Evolutionary conservation across 1,284 basidiomycete genomes (phyloP), one percentile per base, ranked within the genome.

Genomic region (Phylloporus sp.): DNA sequence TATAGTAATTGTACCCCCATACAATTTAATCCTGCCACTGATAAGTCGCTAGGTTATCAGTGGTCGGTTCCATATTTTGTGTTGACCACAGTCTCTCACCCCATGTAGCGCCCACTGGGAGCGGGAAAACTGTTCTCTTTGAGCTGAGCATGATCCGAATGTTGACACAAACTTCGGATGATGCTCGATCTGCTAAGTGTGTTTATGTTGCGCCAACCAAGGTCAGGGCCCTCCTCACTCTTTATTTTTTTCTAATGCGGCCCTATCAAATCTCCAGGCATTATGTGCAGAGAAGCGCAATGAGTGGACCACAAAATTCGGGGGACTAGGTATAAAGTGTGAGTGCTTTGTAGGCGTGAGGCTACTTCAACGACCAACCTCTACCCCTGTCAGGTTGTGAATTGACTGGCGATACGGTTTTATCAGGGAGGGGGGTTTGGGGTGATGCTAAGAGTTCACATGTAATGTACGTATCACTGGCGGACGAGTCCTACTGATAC

Each of bases 131-230:
- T 0, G 94, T 93, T 1, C 78, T 98, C 11, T 99, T 99, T 69
- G 97, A 99, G 75, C 80, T 99, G 17, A 88, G 93, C 0, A 91
- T 98, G 56, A 87, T 98, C 56, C 87, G 87, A 37, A 86, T 95
- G 84, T 79, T 96, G 42, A 82, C 80, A 56, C 78, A 81, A 56
- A 77, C 80, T 12, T 72, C 76, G 56, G 75, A 77, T 28, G 72
- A 74, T 13, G 73, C 76, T n/a, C 72, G 74, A 28, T 68, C 75
- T 13, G 71, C 79, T 11, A 92, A 92, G 77, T 94, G 93, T 62
- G 89, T 99, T 28, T 99, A 99, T 72, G 89, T 99, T 73, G 95
- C 96, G 0, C 96, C 96, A 0, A 98, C 95, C 2, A 97, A 98
- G 84, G 94, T 91, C 66, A 56, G 62, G 22, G n/a, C n/a, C n/a